Evolutionary conservation across 2,329 filamentous ascomycete species (phyloP).

Genomic region (Hymenoscyphus scutula): DNA sequence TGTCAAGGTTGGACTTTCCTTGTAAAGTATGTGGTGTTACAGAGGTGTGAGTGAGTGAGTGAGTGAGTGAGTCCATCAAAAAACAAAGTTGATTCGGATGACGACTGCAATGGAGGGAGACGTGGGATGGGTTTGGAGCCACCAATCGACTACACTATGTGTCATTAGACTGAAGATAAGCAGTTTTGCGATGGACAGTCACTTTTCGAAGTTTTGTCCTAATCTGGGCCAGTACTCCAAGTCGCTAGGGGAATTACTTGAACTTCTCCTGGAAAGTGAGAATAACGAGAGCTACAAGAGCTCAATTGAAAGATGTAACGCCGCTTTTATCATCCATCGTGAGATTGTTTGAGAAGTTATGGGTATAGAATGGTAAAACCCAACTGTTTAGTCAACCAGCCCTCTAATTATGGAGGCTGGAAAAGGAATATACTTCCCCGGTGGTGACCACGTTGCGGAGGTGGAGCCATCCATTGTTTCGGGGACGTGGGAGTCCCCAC

Average conservation of each 20-base stretch:
- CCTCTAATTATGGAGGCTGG: neutral
- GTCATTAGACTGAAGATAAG: neutral
- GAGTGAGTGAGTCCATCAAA: too few relatives aligned
- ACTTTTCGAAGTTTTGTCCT: too few relatives aligned
- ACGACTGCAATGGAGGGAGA: neutral
- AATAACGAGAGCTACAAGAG: too few relatives aligned
- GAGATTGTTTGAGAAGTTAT: neutral
- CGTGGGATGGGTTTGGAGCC: neutral
- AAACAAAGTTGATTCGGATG: neutral
- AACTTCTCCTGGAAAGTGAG: too few relatives aligned
- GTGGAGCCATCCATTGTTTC: neutral
- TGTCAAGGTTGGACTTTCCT: neutral
- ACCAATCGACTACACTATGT: neutral
- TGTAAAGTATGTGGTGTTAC: neutral
- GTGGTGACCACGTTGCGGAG: neutral
- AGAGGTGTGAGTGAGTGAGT: neutral
- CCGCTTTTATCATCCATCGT: too few relatives aligned
- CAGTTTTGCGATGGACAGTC: too few relatives aligned
- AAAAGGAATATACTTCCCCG: neutral
- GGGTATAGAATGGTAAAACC: neutral
- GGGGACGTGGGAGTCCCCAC: too few relatives aligned
- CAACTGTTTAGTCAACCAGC: neutral
- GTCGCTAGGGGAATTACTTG: too few relatives aligned
- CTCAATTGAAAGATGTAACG: too few relatives aligned
- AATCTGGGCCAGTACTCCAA: too few relatives aligned